Conservation (phyloP, 129 eudicot genomes). For the Centrapalus pauciflorus region DNA sequence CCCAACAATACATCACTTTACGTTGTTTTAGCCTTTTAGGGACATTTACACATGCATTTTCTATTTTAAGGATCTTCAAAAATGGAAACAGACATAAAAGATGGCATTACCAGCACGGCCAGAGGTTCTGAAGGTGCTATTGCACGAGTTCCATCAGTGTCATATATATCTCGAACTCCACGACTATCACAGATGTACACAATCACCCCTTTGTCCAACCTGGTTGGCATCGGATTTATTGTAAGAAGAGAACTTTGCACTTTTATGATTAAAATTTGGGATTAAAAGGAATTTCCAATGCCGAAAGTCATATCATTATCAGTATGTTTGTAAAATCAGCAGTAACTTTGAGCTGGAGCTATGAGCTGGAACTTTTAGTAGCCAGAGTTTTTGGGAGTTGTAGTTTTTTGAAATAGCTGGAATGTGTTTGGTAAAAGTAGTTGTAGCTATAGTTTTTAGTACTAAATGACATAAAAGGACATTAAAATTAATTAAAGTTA, state of each 20-base stretch:
- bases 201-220: slow-evolving; percentile 95
- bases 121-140: slow-evolving; percentile 89
- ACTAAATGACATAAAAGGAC: too few relatives aligned
- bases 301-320: neutral
- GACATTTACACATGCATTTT: neutral
- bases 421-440: too few relatives aligned
- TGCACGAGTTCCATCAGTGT: slow-evolving; percentile 89
- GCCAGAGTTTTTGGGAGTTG: too few relatives aligned
- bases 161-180: slow-evolving; percentile 94
- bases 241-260: slow-evolving; percentile 25
- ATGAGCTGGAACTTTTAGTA: too few relatives aligned
- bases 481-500: too few relatives aligned
- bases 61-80: neutral
- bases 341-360: too few relatives aligned
- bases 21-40: neutral
- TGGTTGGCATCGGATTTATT: slow-evolving; percentile 24
- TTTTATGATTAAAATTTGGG: neutral
- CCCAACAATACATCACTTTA: neutral
- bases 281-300: neutral
- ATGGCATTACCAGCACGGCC: slow-evolving; percentile 73
- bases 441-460: too few relatives aligned
- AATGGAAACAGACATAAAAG: neutral
- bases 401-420: too few relatives aligned
- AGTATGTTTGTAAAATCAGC: too few relatives aligned
- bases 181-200: slow-evolving; percentile 95